A percentile compares a stretch with the other conserved stretches of the same genome.
These are phyloP conservation scores for Zygnema circumcarinatum DNA, from an alignment of 139 green algal species.

Conservation along the genomic window DNA sequence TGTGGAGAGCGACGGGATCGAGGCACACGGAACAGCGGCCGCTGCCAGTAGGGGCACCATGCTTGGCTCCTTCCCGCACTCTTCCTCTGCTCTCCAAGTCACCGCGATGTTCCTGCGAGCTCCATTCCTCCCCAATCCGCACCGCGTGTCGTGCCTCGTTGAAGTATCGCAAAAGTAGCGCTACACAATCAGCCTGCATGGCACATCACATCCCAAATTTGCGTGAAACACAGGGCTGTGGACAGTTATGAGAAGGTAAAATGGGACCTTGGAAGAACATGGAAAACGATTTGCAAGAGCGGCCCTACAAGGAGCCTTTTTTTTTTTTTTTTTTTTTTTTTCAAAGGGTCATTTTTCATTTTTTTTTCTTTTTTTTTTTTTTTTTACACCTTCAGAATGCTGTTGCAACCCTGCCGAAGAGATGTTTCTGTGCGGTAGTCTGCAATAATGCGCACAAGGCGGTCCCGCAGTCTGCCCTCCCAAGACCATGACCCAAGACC, in stretches of 20 bases:
- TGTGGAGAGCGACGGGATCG: slow-evolving; percentile 40
- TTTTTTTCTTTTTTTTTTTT: too few relatives aligned
- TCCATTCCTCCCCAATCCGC: slow-evolving; percentile 30
- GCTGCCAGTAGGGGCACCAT: background rate
- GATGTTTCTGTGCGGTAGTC: slow-evolving; percentile 86
- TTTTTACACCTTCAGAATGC: slow-evolving; percentile 79
- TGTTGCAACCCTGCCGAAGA: slow-evolving; percentile 87
- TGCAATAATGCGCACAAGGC: slow-evolving; percentile 85
- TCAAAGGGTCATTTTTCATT: too few relatives aligned
- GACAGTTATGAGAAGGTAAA: too few relatives aligned
- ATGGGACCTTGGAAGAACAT: background rate
- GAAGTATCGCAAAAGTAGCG: slow-evolving; percentile 31
- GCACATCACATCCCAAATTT: slow-evolving; percentile 12
- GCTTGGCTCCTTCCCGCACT: background rate
- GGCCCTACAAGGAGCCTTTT: background rate
- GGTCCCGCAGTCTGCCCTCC: slow-evolving; percentile 69
- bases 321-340: too few relatives aligned
- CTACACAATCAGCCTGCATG: slow-evolving; percentile 51
- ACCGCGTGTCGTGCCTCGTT: slow-evolving; percentile 48
- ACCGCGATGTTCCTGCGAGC: background rate
- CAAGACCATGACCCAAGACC: slow-evolving; percentile 1
- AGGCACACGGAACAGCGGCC: slow-evolving; percentile 55
- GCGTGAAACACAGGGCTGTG: too few relatives aligned
- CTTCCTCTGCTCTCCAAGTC: background rate
- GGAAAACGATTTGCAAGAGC: background rate